Percentiles rank a stretch among this genome's conserved stretches.
These are phyloP conservation scores for Sanghuangporus sanghuang DNA, from an alignment of 1,284 basidiomycete genomes.

Conservation along the genomic window DNA sequence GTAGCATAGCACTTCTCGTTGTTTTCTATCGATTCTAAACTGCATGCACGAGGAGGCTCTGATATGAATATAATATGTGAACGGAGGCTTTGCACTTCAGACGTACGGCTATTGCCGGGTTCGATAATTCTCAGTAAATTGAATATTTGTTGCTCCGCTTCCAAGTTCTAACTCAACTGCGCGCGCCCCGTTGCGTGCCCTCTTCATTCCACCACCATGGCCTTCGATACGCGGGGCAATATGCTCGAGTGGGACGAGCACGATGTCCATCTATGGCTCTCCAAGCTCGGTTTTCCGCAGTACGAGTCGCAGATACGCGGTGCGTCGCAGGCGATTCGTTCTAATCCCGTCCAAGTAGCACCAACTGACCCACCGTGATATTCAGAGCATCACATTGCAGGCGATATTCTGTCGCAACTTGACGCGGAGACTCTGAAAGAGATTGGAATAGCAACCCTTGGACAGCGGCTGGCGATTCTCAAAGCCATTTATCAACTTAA, in stretches of 20 bases:
- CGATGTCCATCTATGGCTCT: constrained; percentile 74
- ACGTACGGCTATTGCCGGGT: background rate
- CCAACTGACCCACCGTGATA: background rate
- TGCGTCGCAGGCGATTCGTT: constrained; percentile 26
- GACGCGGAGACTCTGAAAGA: constrained; percentile 81
- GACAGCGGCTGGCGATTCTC: constrained; percentile 84
- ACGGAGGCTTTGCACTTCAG: background rate
- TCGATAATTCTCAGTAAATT: background rate
- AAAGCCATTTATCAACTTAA: constrained; percentile 89
- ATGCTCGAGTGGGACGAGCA: constrained; percentile 80
- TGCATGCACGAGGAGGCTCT: background rate
- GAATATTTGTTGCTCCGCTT: constrained; percentile 2
- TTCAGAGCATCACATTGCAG: constrained; percentile 85
- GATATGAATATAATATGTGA: background rate
- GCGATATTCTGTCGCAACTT: constrained; percentile 80
- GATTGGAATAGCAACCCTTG: constrained; percentile 79
- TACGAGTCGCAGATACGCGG: constrained; percentile 73
- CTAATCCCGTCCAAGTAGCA: background rate
- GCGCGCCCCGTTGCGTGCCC: background rate
- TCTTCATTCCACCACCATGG: constrained; percentile 3
- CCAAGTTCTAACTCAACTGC: background rate
- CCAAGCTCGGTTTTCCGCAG: constrained; percentile 70
- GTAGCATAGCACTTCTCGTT: constrained; percentile 1
- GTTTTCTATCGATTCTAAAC: background rate
- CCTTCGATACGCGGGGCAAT: constrained; percentile 26